Evolutionary conservation across 179 eudicot species (phyloP).

Genomic region (Sideroxylon spinosum): DNA sequence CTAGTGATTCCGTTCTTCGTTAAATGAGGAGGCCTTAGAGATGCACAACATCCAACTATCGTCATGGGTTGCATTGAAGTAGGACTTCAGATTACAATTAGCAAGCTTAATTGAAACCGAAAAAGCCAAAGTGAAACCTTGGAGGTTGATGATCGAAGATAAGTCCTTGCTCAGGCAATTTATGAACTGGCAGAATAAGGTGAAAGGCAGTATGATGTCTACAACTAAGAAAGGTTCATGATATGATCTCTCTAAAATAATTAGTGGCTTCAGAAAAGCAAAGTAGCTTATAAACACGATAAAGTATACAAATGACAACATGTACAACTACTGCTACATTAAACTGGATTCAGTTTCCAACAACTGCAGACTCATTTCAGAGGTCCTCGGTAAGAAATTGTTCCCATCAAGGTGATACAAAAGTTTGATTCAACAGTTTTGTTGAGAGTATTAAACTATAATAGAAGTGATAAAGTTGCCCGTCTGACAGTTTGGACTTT

Average conservation of each 20-base stretch:
- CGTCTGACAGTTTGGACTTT: too few species aligned
- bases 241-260: background rate
- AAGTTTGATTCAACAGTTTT: background rate
- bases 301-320: background rate
- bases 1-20: too few species aligned
- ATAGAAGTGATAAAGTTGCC: too few species aligned
- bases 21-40: background rate
- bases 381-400: background rate
- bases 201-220: background rate
- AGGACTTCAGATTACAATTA: background rate
- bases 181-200: background rate
- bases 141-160: background rate
- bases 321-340: background rate
- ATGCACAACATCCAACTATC: background rate
- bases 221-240: background rate
- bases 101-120: background rate
- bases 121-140: too few species aligned
- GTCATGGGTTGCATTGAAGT: background rate
- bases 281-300: background rate
- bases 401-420: background rate
- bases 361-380: background rate
- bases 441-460: too few species aligned
- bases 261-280: background rate
- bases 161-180: background rate
- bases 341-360: slow-evolving; percentile 5